Evolutionary conservation across 2,329 filamentous ascomycete genomes (phyloP), one percentile per base, ranked within the genome.

Genomic region (Aspergillus thermomutatus): DNA sequence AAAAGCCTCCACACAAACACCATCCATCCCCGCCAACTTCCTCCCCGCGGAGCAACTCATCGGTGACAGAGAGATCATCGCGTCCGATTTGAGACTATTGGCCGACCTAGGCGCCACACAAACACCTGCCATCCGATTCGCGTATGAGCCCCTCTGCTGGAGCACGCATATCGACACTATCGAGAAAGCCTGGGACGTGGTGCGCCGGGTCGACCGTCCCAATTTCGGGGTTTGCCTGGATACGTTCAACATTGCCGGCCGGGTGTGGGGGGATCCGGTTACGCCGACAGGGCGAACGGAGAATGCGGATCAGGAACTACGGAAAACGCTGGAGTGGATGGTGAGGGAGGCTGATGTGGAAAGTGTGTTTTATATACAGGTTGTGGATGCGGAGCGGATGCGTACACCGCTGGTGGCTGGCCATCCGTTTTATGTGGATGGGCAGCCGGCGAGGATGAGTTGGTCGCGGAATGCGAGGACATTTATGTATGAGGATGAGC

Each of bases 221-320:
- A 92, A 92, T 72, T 90, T 92, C 66, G 88, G 89, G 11, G 75
- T 90, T 34, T 91, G 87, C 66, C 78, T 92, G 21, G 89, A 92
- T 73, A 90, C 86, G 0, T 92, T 90, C 76, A 90, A 92, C 71
- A 88, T 92, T 57, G 83, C 87, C 1, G 89, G 84, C 1, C 75
- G 84, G 9, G 82, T 89, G 57, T 92, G 83, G 63, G 89, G 86
- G 0, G 88, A 92, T 65, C 88, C 88, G 0, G 70, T 83, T 0
- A 72, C 79, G 0, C 59, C 74, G 0, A 76, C 75, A 1, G 83
- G 87, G 3, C 78, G 77, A 61, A 82, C 75, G 0, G 59, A 73
- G 0, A 76, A 83, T 55, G 86, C 83, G 10, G 83, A 87, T 1
- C 72, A 75, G 11, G 80, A 77, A 0, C 78, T 88, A 1, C 67